Evolutionary conservation across 106 monocot genomes (phyloP).

Genomic region (Dioscorea zingiberensis): DNA sequence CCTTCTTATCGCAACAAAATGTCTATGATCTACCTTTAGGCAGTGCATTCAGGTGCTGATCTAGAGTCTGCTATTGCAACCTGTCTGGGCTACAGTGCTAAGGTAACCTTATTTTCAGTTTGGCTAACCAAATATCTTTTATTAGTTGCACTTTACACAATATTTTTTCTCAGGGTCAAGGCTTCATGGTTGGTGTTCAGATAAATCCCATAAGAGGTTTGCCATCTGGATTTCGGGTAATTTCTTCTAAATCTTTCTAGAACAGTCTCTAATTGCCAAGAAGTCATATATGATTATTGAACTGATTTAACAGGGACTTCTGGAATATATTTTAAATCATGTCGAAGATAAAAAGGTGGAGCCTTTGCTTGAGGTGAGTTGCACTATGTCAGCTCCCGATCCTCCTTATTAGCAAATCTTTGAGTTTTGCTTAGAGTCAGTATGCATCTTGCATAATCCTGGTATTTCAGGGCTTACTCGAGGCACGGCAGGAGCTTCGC

Average conservation of each 20-base stretch:
- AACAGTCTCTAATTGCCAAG: not conserved
- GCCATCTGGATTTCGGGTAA: slow-evolving; percentile 90
- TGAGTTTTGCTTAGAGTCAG: too few species aligned
- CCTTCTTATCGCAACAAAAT: too few species aligned
- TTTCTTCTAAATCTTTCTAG: not conserved
- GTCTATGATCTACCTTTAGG: slow-evolving; percentile 31
- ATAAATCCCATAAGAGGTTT: slow-evolving; percentile 90
- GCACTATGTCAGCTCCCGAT: not conserved
- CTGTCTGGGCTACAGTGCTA: slow-evolving; percentile 82
- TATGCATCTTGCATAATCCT: slow-evolving; percentile 5
- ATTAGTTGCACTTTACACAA: not conserved
- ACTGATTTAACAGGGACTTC: slow-evolving; percentile 42
- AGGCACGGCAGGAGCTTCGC: slow-evolving; percentile 75
- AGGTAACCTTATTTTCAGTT: slow-evolving; percentile 42
- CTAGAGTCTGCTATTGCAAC: slow-evolving; percentile 96
- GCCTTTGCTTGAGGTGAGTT: slow-evolving; percentile 77
- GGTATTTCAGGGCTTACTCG: slow-evolving; percentile 65
- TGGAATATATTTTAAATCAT: slow-evolving; percentile 68
- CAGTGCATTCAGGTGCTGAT: slow-evolving; percentile 99
- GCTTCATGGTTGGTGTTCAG: slow-evolving; percentile 96
- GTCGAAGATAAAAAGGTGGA: slow-evolving; percentile 78
- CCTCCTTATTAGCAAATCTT: too few species aligned
- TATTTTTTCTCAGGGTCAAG: slow-evolving; percentile 63
- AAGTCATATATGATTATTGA: not conserved
- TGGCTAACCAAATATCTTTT: not conserved